phyloP scores from a whole-genome alignment of 495 filamentous ascomycete genomes.

The Xylaria palmicola region DNA sequence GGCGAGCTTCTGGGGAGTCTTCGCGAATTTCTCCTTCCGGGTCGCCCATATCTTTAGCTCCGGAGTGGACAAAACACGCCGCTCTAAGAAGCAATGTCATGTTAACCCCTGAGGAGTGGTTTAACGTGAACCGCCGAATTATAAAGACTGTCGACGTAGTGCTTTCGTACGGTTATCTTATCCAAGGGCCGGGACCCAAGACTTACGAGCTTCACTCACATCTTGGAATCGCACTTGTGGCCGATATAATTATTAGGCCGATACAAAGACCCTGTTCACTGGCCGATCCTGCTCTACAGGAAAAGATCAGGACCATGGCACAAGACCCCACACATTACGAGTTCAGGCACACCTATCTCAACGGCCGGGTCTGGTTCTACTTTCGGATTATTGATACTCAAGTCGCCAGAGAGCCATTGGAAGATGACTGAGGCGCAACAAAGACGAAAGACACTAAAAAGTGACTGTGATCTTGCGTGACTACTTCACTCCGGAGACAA shows the following conservation, averaged over 20 bases:
- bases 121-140: constrained; percentile 22
- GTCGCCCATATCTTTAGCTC: neutral
- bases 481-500: no score
- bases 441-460: neutral
- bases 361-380: constrained; percentile 2
- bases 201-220: constrained; percentile 16
- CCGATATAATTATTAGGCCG: neutral
- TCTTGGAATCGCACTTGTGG: constrained; percentile 14
- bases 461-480: neutral
- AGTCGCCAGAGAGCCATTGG: neutral
- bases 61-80: constrained; percentile 11
- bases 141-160: constrained; percentile 14
- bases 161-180: neutral
- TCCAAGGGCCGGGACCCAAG: constrained; percentile 16
- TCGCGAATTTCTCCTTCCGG: neutral
- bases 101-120: constrained; percentile 7
- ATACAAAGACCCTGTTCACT: neutral
- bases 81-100: constrained; percentile 3
- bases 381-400: neutral
- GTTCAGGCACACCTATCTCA: neutral
- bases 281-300: neutral
- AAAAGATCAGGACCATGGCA: neutral
- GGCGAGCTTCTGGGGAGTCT: neutral
- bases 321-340: neutral
- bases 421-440: neutral